Conservation (phyloP, 2,329 filamentous ascomycete species). For the Alternaria sp. region DNA sequence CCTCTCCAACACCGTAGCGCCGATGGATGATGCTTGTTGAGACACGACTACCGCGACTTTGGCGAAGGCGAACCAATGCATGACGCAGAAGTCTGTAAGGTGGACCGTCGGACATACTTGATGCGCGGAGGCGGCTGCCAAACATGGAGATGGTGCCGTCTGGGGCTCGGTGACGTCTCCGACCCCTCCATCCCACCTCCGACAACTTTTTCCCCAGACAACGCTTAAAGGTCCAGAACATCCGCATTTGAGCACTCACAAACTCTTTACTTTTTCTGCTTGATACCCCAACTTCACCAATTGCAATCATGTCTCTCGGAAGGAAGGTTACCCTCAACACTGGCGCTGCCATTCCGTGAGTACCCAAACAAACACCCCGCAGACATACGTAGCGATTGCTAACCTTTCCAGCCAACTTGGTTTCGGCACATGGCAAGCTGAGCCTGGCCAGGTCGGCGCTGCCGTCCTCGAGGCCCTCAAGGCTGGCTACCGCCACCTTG, state of each 20-base stretch:
- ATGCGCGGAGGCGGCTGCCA: slow-evolving; percentile 10
- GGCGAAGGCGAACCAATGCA: neutral
- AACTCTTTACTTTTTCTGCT: neutral
- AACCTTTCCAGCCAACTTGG: slow-evolving; percentile 62
- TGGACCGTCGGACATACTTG: slow-evolving; percentile 8
- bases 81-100: slow-evolving; percentile 7
- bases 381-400: slow-evolving; percentile 52
- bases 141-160: slow-evolving; percentile 19
- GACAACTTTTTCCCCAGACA: slow-evolving; percentile 18
- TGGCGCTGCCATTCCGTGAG: slow-evolving; percentile 76
- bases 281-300: slow-evolving; percentile 7
- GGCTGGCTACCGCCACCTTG: slow-evolving; percentile 40
- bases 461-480: slow-evolving; percentile 49
- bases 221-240: slow-evolving; percentile 2
- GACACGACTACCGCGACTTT: neutral
- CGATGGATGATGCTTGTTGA: slow-evolving; percentile 5
- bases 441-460: slow-evolving; percentile 46
- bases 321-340: slow-evolving; percentile 63
- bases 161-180: slow-evolving; percentile 25
- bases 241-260: neutral
- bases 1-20: neutral
- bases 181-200: slow-evolving; percentile 25
- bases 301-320: slow-evolving; percentile 36
- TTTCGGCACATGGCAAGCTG: slow-evolving; percentile 42
- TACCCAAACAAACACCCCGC: slow-evolving; percentile 64